Percentiles rank a stretch among this genome's conserved stretches.
Evolutionary conservation across 768 basidiomycete species (phyloP).

Genomic region (Candolleomyces efflorescens): DNA sequence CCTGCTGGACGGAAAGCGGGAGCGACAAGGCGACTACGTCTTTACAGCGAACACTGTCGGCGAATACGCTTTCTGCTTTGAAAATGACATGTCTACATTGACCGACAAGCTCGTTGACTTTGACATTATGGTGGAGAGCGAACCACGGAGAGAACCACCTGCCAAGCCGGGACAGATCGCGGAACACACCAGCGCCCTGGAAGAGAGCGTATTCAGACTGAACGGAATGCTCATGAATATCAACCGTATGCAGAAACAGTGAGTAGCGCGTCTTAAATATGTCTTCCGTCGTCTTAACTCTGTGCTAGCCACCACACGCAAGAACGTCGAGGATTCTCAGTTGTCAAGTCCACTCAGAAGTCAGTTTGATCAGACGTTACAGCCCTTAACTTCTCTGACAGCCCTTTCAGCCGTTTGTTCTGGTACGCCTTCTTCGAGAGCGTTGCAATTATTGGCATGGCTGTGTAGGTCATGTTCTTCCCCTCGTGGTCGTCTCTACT

Average conservation of each 20-base stretch:
- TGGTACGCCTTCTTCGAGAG: constrained; percentile 91
- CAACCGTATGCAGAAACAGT: constrained; percentile 94
- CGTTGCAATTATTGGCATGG: constrained; percentile 77
- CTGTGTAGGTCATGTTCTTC: constrained; percentile 53
- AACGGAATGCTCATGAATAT: constrained; percentile 85
- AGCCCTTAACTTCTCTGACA: neutral
- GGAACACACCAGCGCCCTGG: constrained; percentile 89
- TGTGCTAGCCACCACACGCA: constrained; percentile 81
- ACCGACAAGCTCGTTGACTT: constrained; percentile 94
- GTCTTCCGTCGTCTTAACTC: neutral
- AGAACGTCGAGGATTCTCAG: constrained; percentile 90
- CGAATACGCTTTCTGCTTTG: constrained; percentile 95
- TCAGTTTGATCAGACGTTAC: constrained; percentile 18
- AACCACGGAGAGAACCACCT: constrained; percentile 85
- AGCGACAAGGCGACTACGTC: constrained; percentile 96
- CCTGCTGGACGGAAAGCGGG: constrained; percentile 81
- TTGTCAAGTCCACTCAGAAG: constrained; percentile 89
- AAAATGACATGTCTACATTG: constrained; percentile 94
- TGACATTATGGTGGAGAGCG: constrained; percentile 98
- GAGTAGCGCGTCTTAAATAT: constrained; percentile 27
- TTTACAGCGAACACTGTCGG: constrained; percentile 90
- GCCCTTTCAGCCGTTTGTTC: constrained; percentile 70
- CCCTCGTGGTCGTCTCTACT: constrained; percentile 3
- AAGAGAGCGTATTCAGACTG: constrained; percentile 93
- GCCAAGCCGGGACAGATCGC: constrained; percentile 84